phyloP scores from a whole-genome alignment of 805 yeast species.

The Hanseniaspora meyeri region DNA sequence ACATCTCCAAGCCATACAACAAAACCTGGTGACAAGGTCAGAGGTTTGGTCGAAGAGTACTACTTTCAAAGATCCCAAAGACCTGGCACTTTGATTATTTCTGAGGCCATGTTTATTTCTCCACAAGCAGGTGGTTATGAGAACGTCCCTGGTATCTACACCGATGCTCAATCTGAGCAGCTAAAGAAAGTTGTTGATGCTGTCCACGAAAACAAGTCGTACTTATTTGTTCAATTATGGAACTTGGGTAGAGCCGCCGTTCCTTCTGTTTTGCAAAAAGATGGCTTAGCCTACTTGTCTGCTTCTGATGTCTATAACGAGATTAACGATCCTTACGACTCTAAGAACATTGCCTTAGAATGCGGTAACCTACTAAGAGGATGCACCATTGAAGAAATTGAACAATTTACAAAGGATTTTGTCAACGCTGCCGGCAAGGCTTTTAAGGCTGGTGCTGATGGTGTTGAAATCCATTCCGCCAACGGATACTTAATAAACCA shows the following conservation, averaged over 20 bases:
- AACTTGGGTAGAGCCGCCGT: constrained; percentile 33
- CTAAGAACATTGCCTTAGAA: constrained; percentile 27
- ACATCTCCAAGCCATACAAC: constrained; percentile 5
- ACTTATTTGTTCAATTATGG: constrained; percentile 42
- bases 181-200: constrained; percentile 40
- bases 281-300: constrained; percentile 30
- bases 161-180: constrained; percentile 34
- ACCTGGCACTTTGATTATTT: constrained; percentile 48
- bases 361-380: constrained; percentile 26
- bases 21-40: not conserved
- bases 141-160: constrained; percentile 40
- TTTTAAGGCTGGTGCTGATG: constrained; percentile 36
- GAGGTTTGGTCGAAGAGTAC: constrained; percentile 33
- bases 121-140: constrained; percentile 32
- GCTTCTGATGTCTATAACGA: constrained; percentile 27
- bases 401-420: constrained; percentile 32
- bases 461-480: constrained; percentile 56
- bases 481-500: constrained; percentile 52
- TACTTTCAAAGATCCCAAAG: constrained; percentile 42
- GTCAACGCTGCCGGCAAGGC: constrained; percentile 35
- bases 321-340: constrained; percentile 22
- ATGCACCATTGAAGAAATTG: constrained; percentile 27
- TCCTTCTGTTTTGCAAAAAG: constrained; percentile 29
- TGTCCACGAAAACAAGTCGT: constrained; percentile 41
- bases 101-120: constrained; percentile 49